phyloP scores from a whole-genome alignment of 768 basidiomycete genomes.

The Astraeus odoratus region DNA sequence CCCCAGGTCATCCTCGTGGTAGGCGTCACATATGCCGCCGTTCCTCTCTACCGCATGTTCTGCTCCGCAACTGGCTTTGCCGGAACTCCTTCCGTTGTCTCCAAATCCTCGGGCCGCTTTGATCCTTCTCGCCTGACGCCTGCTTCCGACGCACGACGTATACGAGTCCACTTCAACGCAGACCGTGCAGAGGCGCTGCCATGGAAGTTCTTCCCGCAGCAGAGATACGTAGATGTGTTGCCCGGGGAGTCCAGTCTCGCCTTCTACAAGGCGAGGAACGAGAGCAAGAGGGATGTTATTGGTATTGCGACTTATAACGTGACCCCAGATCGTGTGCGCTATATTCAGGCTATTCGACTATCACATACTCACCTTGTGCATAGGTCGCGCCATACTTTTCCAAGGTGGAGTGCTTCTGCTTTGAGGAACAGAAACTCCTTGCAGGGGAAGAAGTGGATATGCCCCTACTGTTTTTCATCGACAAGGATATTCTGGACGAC shows the following conservation, averaged over 20 bases:
- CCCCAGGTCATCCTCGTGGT: constrained; percentile 69
- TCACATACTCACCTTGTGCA: background rate
- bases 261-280: constrained; percentile 92
- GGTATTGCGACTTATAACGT: constrained; percentile 99
- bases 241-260: constrained; percentile 96
- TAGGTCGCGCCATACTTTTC: constrained; percentile 98
- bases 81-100: constrained; percentile 86
- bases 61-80: constrained; percentile 97
- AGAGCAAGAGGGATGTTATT: constrained; percentile 79
- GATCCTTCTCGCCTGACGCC: constrained; percentile 82
- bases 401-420: constrained; percentile 99
- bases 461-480: constrained; percentile 97
- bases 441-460: constrained; percentile 97
- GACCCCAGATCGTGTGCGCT: constrained; percentile 81
- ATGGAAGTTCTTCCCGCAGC: constrained; percentile 90
- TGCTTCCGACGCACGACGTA: constrained; percentile 57
- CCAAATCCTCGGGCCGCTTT: constrained; percentile 54
- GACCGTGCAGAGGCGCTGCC: constrained; percentile 84
- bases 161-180: constrained; percentile 95
- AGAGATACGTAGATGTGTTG: constrained; percentile 81
- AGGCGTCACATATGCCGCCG: constrained; percentile 93
- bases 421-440: constrained; percentile 93
- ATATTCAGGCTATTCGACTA: background rate
- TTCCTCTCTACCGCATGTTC: constrained; percentile 96
- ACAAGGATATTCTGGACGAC: constrained; percentile 94